Base-by-base conservation (phyloP, 768 basidiomycete genomes). In the Lentinula lateritia region DNA sequence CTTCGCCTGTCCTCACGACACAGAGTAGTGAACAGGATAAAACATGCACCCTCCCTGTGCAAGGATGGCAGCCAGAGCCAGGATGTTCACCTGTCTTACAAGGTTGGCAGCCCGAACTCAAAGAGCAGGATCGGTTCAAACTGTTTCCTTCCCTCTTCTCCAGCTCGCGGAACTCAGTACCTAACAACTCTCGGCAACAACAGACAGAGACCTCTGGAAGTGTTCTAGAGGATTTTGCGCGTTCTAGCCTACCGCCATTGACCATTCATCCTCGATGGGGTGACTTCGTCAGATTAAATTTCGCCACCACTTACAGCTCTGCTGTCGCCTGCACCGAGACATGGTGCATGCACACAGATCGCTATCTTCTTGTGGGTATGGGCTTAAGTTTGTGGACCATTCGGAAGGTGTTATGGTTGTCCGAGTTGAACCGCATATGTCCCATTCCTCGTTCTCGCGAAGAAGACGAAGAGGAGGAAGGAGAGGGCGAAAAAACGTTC, bases 341-440 rank as follows among this genome's bases (percentile, higher is more conserved):
- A 2, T 83, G 82, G 66, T 78, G 78, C 53, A 77, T 74, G 62
- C 74, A 82, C 55, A 76, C 86, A 54, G 88, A 90, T 69, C 82
- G 82, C 10, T 83, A 74, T 64, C 87, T 89, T 65, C 41, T 56
- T 23, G 55, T 56, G 38, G 55, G 55, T 28, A 78, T 78, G 62
- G 74, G 70, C 38, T 75, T 85, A 66, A 82, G 84, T 3, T 68
- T 84, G 52, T 88, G 87, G 83, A 89, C 88, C 18, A 83, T 89
- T 67, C 72, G 77, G 48, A 89, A 89, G 75, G 80, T 78, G 43
- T 65, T 89, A n/a, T 89, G 83, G 76, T 77, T 85, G 71, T 80
- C 80, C 63, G 83, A 86, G 63, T 69, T 90, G 67, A 81, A 83
- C 50, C 45, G 35, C 12, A 70, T 78, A 62, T 68, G 69, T 8